Percentiles rank a stretch among this genome's conserved stretches.
These are phyloP conservation scores for Achaetomium macrosporum DNA, from an alignment of 2,329 filamentous ascomycete genomes.

Conservation along the genomic window DNA sequence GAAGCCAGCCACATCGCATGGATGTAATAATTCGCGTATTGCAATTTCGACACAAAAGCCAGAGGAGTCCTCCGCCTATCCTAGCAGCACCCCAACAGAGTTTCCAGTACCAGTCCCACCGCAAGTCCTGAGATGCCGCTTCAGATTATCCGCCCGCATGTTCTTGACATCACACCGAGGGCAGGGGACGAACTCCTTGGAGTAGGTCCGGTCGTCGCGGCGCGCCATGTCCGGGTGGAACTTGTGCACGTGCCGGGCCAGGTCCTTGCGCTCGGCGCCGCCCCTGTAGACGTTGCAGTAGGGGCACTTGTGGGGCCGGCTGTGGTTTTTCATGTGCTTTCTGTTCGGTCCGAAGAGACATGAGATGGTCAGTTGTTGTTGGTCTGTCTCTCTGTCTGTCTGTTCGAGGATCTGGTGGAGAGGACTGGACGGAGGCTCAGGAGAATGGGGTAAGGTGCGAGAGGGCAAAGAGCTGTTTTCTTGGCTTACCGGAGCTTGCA, in stretches of 20 bases:
- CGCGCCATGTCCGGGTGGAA: not conserved
- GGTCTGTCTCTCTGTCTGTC: not conserved
- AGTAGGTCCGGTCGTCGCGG: not conserved
- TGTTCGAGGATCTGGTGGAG: too few relatives aligned
- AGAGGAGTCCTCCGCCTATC: not conserved
- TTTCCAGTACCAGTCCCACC: not conserved
- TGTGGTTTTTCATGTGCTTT: constrained; percentile 11
- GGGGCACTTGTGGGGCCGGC: not conserved
- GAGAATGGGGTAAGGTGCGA: not conserved
- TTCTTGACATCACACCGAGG: not conserved
- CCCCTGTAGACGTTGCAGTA: not conserved
- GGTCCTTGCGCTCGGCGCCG: constrained; percentile 10
- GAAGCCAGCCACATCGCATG: too few relatives aligned
- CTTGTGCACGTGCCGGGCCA: constrained; percentile 7
- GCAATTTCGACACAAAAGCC: too few relatives aligned
- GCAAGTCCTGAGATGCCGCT: constrained; percentile 1
- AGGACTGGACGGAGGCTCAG: not conserved
- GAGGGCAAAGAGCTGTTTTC: not conserved
- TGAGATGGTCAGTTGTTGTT: not conserved
- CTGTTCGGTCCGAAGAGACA: not conserved
- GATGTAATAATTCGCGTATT: too few relatives aligned
- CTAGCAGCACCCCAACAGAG: not conserved
- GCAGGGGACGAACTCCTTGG: not conserved
- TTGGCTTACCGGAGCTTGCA: not conserved
- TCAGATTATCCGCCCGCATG: constrained; percentile 4